These are phyloP conservation scores for Cadophora sp. DNA, from an alignment of 2,329 filamentous ascomycete species.

Conservation along the genomic window DNA sequence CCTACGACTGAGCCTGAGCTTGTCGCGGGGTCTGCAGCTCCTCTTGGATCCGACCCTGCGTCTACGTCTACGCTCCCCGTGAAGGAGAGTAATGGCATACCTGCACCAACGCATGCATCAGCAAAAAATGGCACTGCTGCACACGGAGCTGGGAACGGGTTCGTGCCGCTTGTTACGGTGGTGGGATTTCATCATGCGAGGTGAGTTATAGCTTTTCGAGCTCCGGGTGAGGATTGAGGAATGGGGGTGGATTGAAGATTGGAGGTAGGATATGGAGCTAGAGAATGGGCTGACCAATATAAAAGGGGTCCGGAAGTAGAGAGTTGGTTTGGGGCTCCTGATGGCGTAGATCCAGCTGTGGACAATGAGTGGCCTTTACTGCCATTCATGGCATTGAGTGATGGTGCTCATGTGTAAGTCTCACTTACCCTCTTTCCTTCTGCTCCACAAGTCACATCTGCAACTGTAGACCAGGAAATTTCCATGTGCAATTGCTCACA, in stretches of 20 bases:
- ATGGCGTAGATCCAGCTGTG: constrained; percentile 77
- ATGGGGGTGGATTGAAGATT: background rate
- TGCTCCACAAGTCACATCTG: too few relatives aligned
- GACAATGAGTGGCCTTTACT: constrained; percentile 91
- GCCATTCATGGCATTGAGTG: constrained; percentile 95
- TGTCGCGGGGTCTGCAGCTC: background rate
- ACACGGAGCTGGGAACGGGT: constrained; percentile 42
- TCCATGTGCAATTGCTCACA: constrained; percentile 2
- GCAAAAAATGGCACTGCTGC: constrained; percentile 13
- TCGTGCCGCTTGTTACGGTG: constrained; percentile 75
- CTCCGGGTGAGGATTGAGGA: constrained; percentile 17
- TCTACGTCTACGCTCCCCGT: background rate
- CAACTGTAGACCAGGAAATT: background rate
- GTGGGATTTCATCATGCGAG: constrained; percentile 85
- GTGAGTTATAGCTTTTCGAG: constrained; percentile 36
- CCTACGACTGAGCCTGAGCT: background rate
- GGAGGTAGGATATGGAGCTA: background rate
- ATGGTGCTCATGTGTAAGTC: constrained; percentile 89
- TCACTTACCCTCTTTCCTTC: constrained; percentile 1
- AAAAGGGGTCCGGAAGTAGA: constrained; percentile 86
- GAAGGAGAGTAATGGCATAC: constrained; percentile 22
- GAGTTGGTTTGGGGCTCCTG: constrained; percentile 81
- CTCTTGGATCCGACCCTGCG: background rate
- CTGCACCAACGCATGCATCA: background rate
- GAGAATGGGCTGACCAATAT: constrained; percentile 16